Percentiles rank a stretch among this genome's conserved stretches.
These are phyloP conservation scores for Heritiera fomes DNA, from an alignment of 345 rosid species.

Conservation along the genomic window DNA sequence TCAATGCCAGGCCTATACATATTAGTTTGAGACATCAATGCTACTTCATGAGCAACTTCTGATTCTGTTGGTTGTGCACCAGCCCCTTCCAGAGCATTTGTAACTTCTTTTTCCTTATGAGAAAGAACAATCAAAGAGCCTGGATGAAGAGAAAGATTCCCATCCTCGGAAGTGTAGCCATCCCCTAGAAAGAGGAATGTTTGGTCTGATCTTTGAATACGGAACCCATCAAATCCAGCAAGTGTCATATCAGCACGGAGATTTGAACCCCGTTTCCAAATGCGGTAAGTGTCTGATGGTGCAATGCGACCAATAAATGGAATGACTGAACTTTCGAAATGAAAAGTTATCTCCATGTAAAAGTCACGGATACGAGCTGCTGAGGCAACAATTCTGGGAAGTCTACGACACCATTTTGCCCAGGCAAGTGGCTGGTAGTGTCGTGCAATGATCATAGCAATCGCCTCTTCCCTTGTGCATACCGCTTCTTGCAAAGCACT, in stretches of 20 bases:
- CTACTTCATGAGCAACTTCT: constrained; percentile 92
- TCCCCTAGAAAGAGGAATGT: constrained; percentile 91
- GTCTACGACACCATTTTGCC: constrained; percentile 99
- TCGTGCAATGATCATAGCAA: constrained; percentile 85
- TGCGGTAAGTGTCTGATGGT: constrained; percentile 96
- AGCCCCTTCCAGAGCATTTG: constrained; percentile 97
- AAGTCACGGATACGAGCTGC: constrained; percentile 86
- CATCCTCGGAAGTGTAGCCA: constrained; percentile 76
- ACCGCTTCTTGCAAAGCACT: constrained; percentile 98
- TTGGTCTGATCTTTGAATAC: constrained; percentile 91
- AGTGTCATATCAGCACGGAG: constrained; percentile 99
- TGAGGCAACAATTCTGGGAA: constrained; percentile 85
- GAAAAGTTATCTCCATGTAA: constrained; percentile 97
- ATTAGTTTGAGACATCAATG: constrained; percentile 94
- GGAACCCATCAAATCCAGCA: constrained; percentile 97
- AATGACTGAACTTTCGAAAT: constrained; percentile 96
- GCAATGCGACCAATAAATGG: constrained; percentile 97
- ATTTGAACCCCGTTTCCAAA: constrained; percentile 98
- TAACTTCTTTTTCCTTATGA: constrained; percentile 92
- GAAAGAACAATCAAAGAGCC: constrained; percentile 90
- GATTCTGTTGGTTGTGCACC: constrained; percentile 91
- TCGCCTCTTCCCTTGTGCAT: constrained; percentile 91
- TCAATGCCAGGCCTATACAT: constrained; percentile 99
- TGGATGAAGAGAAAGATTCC: constrained; percentile 56
- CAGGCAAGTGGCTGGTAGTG: constrained; percentile 98